These are phyloP conservation scores for Saturnispora sekii DNA, from an alignment of 805 yeast species.

Conservation along the genomic window DNA sequence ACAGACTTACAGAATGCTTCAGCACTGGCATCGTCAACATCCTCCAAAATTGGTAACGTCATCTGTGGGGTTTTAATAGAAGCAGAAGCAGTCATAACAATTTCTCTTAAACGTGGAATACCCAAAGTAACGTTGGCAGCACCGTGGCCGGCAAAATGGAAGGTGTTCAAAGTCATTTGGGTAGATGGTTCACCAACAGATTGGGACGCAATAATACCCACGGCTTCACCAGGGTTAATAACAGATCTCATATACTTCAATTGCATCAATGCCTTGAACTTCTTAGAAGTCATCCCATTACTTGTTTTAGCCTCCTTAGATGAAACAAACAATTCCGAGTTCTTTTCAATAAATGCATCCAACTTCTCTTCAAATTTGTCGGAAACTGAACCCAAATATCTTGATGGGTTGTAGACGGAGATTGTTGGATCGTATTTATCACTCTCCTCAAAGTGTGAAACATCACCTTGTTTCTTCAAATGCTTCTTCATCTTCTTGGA, in stretches of 20 bases:
- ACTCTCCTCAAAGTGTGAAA: conserved; percentile 54
- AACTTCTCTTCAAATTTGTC: conserved; percentile 78
- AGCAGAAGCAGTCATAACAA: conserved; percentile 97
- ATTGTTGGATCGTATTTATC: conserved; percentile 80
- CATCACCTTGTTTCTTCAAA: conserved; percentile 49
- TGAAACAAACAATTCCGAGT: conserved; percentile 46
- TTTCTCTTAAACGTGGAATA: conserved; percentile 99
- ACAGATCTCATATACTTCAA: conserved; percentile 95
- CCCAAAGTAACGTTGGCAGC: conserved; percentile 99
- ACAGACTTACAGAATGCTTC: conserved; percentile 89
- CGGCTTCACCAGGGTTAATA: conserved; percentile 94
- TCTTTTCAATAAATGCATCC: conserved; percentile 54
- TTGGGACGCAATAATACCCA: conserved; percentile 97
- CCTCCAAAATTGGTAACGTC: conserved; percentile 78
- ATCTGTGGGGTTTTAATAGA: conserved; percentile 97
- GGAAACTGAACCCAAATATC: conserved; percentile 86
- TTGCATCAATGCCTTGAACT: conserved; percentile 95
- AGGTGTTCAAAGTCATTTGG: conserved; percentile 93
- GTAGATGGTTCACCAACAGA: conserved; percentile 99
- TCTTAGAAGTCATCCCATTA: conserved; percentile 53
- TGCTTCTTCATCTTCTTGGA: conserved; percentile 74
- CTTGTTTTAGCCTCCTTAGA: conserved; percentile 39
- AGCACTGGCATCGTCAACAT: conserved; percentile 78
- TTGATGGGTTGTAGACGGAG: conserved; percentile 78
- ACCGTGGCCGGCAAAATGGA: conserved; percentile 99